Evolutionary conservation across 2,329 filamentous ascomycete species (phyloP).

Genomic region (Aspergillus novofumigatus): DNA sequence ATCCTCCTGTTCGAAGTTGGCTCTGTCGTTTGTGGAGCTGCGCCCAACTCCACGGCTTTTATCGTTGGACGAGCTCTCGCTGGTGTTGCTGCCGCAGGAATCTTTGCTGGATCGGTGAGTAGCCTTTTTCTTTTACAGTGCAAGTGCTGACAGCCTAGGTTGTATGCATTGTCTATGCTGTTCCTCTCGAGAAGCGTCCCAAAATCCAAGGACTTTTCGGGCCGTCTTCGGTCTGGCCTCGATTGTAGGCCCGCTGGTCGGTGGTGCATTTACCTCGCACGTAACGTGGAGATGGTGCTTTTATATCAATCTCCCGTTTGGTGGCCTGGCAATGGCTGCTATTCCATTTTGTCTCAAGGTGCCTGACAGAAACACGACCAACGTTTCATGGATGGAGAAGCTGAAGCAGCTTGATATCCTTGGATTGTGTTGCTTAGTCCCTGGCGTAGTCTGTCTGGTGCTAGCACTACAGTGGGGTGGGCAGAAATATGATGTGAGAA

Average conservation of each 20-base stretch:
- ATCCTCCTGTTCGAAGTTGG: not conserved
- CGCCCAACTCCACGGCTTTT: not conserved
- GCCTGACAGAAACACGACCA: not conserved
- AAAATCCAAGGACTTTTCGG: conserved; percentile 28
- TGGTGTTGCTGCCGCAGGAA: not conserved
- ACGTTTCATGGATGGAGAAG: not conserved
- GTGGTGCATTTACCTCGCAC: conserved; percentile 23
- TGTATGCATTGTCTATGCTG: conserved; percentile 25
- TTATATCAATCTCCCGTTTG: conserved; percentile 25
- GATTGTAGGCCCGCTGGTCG: conserved; percentile 23
- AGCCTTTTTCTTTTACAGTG: not conserved
- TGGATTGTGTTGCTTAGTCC: not conserved
- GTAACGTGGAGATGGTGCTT: conserved; percentile 27
- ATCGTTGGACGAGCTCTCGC: not conserved
- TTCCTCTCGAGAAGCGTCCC: conserved; percentile 30
- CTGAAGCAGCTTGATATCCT: not conserved
- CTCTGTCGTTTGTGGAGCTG: not conserved
- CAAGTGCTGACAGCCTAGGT: not conserved
- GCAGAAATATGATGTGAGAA: not conserved
- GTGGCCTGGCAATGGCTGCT: not conserved
- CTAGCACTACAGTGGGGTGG: not conserved
- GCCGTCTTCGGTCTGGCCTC: conserved; percentile 22
- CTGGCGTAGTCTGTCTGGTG: not conserved
- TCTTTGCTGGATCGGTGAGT: not conserved
- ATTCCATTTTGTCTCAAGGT: not conserved